These are phyloP conservation scores for Rhizopus arrhizus DNA, from an alignment of 371 early-diverging fungal species.

Conservation along the genomic window DNA sequence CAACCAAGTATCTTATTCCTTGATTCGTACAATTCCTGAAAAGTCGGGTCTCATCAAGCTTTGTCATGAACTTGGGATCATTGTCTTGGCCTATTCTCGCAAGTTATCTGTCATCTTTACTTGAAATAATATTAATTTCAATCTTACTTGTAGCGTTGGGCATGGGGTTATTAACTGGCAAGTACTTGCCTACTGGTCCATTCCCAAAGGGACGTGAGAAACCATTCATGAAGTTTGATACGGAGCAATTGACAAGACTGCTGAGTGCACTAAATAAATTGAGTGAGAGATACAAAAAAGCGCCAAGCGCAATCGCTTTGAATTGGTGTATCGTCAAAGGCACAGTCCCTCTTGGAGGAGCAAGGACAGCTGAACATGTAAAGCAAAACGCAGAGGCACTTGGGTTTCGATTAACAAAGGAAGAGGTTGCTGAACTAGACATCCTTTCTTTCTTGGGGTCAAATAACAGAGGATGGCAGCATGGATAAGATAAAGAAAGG, in stretches of 20 bases:
- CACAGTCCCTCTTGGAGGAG: conserved; percentile 60
- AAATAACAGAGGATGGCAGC: conserved; percentile 46
- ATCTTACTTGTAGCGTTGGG: conserved; percentile 30
- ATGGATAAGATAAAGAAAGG: conserved; percentile 39
- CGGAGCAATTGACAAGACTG: conserved; percentile 27
- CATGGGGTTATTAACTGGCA: conserved; percentile 58
- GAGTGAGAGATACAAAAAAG: conserved; percentile 29
- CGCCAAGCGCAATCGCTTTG: conserved; percentile 45
- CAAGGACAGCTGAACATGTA: conserved; percentile 54
- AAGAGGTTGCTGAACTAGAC: conserved; percentile 53
- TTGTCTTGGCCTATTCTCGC: conserved; percentile 64
- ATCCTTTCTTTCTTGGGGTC: conserved; percentile 44
- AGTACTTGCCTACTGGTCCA: conserved; percentile 50
- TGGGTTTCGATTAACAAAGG: conserved; percentile 50
- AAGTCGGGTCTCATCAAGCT: conserved; percentile 52
- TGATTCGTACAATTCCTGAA: conserved; percentile 56
- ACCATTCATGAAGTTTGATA: conserved; percentile 30
- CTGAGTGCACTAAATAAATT: conserved; percentile 30
- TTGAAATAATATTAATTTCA: background rate
- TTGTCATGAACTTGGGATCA: conserved; percentile 62
- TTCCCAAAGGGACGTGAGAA: conserved; percentile 32
- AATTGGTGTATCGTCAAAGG: conserved; percentile 56
- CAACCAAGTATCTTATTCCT: conserved; percentile 57
- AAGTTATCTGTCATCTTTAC: conserved; percentile 6
- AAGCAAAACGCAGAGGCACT: conserved; percentile 50